Base-by-base conservation (phyloP, 2,329 filamentous ascomycete genomes). In the Phaeophleospora eucalypticola region DNA sequence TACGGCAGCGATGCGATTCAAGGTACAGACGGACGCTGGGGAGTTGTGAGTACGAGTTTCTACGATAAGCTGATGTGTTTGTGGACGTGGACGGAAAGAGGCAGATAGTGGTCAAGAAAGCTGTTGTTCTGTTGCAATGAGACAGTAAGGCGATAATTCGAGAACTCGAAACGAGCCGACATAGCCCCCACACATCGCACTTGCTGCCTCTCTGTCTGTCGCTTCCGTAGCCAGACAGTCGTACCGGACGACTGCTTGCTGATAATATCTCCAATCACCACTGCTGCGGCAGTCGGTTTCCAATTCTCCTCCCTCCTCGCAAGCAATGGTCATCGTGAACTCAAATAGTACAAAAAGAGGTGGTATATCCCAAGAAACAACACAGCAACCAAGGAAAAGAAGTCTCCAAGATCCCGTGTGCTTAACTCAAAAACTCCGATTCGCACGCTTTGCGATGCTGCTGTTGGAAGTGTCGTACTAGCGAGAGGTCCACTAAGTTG, bases 11-110 rank as follows among this genome's bases (percentile, higher is more conserved):
- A 90, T 67, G 21, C 24, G 15, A 40, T 19, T 1, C 6, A 29
- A 29, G 39, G 61, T 58, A 46, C 18, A 42, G 43, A 4, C 58
- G 61, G 41, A 43, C 57, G 53, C 39, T 63, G 60, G 47, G 68
- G 71, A 16, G 78, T 82, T 56, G 71, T 89, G 1, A 86, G 83
- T 17, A 88, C 84, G 1, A 89, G 86, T 63, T 90, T 89, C 57
- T 89, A 89, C 55, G 86, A 89, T 65, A 80, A 76, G 60, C 65
- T 84, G 37, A 60, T 89, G 24, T 88, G 84, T 65, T 58, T 87
- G 1, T 90, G 86, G 86, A 43, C 47, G 29, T 53, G 49, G 16
- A 4, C 12, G 16, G 21, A 16, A 19, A 24, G 19, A 10, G 32
- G 38, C 53, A 14, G 40, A 53, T 32, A n/a, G 47, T 32, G 12